A percentile compares a stretch with the other conserved stretches of the same genome.
Conservation (phyloP, 768 basidiomycete genomes). For the Xanthoconium stramineum region DNA sequence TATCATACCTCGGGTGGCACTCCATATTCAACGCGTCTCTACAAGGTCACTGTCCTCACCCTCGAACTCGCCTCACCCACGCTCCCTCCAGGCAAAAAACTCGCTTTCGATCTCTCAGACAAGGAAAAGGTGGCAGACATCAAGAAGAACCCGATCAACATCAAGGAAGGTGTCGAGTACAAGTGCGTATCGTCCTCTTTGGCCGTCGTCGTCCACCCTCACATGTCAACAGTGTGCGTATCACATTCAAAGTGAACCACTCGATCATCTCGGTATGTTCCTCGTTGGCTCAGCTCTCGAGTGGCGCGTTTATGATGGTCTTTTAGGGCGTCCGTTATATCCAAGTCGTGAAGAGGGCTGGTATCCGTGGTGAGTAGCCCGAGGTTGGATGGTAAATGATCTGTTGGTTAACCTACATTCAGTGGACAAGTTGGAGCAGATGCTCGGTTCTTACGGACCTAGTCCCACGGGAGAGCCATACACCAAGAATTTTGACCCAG, state of each 20-base stretch:
- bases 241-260: conserved; percentile 85
- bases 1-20: conserved; percentile 8
- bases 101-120: conserved; percentile 66
- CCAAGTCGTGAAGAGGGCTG: conserved; percentile 81
- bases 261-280: conserved; percentile 74
- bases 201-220: background rate
- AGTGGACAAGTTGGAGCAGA: conserved; percentile 92
- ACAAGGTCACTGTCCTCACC: conserved; percentile 65
- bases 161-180: conserved; percentile 88
- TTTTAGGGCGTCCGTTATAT: conserved; percentile 77
- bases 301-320: conserved; percentile 20
- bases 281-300: background rate
- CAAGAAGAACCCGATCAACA: conserved; percentile 75
- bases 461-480: conserved; percentile 61
- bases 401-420: conserved; percentile 3
- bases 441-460: conserved; percentile 94
- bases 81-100: conserved; percentile 55
- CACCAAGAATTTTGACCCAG: conserved; percentile 71
- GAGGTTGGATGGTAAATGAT: background rate
- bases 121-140: conserved; percentile 40
- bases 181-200: conserved; percentile 45
- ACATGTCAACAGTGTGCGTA: conserved; percentile 55
- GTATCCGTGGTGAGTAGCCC: conserved; percentile 58
- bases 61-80: conserved; percentile 81
- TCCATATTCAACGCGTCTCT: conserved; percentile 20